Percentiles rank a stretch among this genome's conserved stretches.
phyloP scores from a whole-genome alignment of 73 alveolate species.

The Tetrahymena elliotti region DNA sequence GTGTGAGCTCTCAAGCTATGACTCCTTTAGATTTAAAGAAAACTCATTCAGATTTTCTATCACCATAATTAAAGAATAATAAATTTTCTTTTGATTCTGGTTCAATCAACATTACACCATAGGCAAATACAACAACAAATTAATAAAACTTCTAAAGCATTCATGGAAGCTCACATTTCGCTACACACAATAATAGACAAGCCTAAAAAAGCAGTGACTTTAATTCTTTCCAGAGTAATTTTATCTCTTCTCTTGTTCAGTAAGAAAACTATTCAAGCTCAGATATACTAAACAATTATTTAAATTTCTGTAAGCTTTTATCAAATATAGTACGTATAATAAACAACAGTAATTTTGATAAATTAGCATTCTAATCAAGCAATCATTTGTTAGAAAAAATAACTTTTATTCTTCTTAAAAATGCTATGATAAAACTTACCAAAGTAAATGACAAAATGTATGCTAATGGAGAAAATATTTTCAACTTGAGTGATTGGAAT shows the following conservation, averaged over 20 bases:
- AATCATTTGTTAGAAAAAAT: background rate
- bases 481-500: background rate
- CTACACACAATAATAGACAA: background rate
- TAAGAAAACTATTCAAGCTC: background rate
- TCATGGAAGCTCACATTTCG: background rate
- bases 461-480: background rate
- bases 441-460: background rate
- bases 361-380: background rate
- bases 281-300: background rate
- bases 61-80: background rate
- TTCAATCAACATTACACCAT: background rate
- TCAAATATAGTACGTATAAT: background rate
- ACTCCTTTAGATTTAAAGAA: background rate
- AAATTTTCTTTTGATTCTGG: background rate
- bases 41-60: background rate
- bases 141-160: background rate
- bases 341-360: background rate
- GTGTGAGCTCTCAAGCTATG: background rate
- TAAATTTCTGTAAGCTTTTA: background rate
- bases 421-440: background rate
- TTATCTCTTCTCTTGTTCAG: background rate
- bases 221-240: background rate
- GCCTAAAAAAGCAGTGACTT: background rate
- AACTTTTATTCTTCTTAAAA: background rate
- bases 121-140: background rate